Percentiles rank a stretch among this genome's conserved stretches.
Conservation (phyloP, 768 basidiomycete genomes). For the Boletellus ananas region DNA sequence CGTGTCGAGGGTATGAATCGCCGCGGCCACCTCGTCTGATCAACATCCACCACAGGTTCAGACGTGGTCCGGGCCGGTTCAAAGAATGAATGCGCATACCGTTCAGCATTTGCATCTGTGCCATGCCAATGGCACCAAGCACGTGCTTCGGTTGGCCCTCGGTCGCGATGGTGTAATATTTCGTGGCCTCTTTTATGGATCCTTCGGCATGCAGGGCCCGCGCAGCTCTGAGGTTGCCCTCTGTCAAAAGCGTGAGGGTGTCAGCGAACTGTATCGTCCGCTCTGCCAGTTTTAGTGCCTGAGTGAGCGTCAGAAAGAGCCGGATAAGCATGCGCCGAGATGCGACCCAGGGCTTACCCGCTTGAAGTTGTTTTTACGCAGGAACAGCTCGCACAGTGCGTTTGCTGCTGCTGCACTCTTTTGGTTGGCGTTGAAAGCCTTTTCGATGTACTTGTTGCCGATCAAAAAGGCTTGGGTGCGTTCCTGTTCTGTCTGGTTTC, state of each 20-base stretch:
- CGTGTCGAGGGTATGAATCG: constrained; percentile 81
- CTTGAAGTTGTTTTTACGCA: constrained; percentile 28
- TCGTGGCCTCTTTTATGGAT: constrained; percentile 56
- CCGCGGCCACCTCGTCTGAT: constrained; percentile 76
- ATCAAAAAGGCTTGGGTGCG: constrained; percentile 54
- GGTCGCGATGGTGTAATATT: constrained; percentile 63
- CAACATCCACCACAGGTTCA: neutral
- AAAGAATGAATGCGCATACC: constrained; percentile 44
- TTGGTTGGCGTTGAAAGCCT: constrained; percentile 72
- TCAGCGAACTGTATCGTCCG: constrained; percentile 93
- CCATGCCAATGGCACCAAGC: constrained; percentile 78
- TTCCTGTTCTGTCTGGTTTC: constrained; percentile 58
- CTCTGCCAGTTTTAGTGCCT: constrained; percentile 93
- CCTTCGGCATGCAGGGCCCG: constrained; percentile 77
- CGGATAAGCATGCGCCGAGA: neutral
- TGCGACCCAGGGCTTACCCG: constrained; percentile 39
- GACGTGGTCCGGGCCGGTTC: neutral
- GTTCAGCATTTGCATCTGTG: constrained; percentile 81
- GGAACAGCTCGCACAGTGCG: constrained; percentile 73
- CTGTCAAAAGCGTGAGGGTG: constrained; percentile 76
- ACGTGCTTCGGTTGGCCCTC: constrained; percentile 72
- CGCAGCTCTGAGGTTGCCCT: constrained; percentile 82
- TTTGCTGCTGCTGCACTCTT: constrained; percentile 80
- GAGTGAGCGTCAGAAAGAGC: neutral
- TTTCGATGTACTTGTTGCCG: constrained; percentile 70